phyloP scores from a whole-genome alignment of 805 yeast genomes.

The Pichia membranifaciens region DNA sequence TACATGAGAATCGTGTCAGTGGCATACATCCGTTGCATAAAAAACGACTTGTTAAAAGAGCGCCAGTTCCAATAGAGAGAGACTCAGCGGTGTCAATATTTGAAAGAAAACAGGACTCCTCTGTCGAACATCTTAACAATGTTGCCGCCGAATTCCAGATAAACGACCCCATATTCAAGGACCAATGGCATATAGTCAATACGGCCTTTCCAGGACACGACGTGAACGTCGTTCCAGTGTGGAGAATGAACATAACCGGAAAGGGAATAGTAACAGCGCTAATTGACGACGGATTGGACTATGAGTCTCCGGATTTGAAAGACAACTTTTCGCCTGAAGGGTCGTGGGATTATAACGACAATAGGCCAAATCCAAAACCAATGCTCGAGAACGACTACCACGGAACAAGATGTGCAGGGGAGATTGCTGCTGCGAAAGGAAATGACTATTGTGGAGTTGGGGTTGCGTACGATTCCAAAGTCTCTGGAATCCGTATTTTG shows the following conservation, averaged over 20 bases:
- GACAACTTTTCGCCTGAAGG: slow-evolving; percentile 70
- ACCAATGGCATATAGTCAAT: slow-evolving; percentile 93
- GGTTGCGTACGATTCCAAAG: slow-evolving; percentile 82
- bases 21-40: slow-evolving; percentile 54
- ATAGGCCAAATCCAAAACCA: slow-evolving; percentile 72
- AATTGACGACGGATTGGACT: slow-evolving; percentile 92
- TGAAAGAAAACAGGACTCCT: slow-evolving; percentile 41
- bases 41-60: slow-evolving; percentile 46
- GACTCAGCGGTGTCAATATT: not conserved
- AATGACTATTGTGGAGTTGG: slow-evolving; percentile 94
- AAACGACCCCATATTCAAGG: slow-evolving; percentile 72
- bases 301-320: slow-evolving; percentile 64
- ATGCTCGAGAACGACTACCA: slow-evolving; percentile 77
- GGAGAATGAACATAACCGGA: slow-evolving; percentile 81
- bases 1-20: slow-evolving; percentile 31
- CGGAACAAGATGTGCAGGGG: slow-evolving; percentile 98
- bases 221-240: slow-evolving; percentile 77
- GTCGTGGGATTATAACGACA: slow-evolving; percentile 89
- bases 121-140: slow-evolving; percentile 39
- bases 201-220: slow-evolving; percentile 71
- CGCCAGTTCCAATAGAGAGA: slow-evolving; percentile 41
- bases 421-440: slow-evolving; percentile 78
- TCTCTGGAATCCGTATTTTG: slow-evolving; percentile 84
- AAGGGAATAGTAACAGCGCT: slow-evolving; percentile 77
- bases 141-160: slow-evolving; percentile 54